Percentiles rank a stretch among this genome's conserved stretches.
phyloP scores from a whole-genome alignment of 768 basidiomycete species.

The Paxillus rubicundulus region DNA sequence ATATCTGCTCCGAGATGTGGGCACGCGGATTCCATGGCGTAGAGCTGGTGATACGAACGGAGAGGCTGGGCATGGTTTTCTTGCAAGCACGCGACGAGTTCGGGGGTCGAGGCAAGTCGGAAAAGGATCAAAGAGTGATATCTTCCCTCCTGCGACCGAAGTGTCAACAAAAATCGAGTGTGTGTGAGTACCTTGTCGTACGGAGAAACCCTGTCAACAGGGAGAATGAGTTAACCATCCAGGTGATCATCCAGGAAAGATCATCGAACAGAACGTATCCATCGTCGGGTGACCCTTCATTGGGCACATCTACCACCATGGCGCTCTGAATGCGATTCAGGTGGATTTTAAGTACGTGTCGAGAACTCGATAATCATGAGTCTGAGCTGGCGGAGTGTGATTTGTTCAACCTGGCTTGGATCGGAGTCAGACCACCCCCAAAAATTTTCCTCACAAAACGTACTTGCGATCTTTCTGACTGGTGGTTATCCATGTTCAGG shows the following conservation, averaged over 20 bases:
- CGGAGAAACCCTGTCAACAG: neutral
- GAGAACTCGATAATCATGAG: no score
- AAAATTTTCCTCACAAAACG: slow-evolving; percentile 46
- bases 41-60: slow-evolving; percentile 42
- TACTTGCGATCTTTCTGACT: slow-evolving; percentile 3
- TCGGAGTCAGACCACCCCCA: no score
- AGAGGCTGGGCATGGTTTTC: neutral
- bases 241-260: neutral
- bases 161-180: slow-evolving; percentile 4
- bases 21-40: slow-evolving; percentile 78
- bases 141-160: slow-evolving; percentile 6
- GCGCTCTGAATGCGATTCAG: neutral
- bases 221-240: neutral
- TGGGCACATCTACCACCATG: neutral
- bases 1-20: slow-evolving; percentile 81
- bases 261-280: neutral
- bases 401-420: no score
- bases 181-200: slow-evolving; percentile 4
- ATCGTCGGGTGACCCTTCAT: neutral
- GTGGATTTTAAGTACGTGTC: no score
- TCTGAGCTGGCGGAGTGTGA: no score
- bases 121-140: slow-evolving; percentile 11
- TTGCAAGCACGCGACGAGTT: neutral
- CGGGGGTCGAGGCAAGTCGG: neutral
- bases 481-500: slow-evolving; percentile 27